Evolutionary conservation across 1,284 basidiomycete species (phyloP).

Genomic region (Apiotrichum siamense): DNA sequence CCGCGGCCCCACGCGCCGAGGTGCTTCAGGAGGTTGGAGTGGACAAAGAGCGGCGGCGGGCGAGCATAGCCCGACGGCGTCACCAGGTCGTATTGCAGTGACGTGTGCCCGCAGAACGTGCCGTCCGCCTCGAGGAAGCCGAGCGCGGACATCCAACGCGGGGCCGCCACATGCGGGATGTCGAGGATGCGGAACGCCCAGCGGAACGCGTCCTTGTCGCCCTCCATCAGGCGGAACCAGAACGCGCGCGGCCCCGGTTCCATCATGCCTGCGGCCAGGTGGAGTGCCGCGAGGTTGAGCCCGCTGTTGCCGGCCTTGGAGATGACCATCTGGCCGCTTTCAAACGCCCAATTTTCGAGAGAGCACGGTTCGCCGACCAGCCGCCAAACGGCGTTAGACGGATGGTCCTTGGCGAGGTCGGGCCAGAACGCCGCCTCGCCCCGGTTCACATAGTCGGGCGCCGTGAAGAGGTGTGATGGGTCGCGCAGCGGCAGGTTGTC

Average conservation of each 20-base stretch:
- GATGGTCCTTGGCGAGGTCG: constrained; percentile 50
- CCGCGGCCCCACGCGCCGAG: constrained; percentile 15
- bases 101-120: constrained; percentile 49
- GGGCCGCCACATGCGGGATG: constrained; percentile 40
- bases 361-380: constrained; percentile 47
- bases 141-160: constrained; percentile 47
- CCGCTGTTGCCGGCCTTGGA: constrained; percentile 50
- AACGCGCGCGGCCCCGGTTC: constrained; percentile 37
- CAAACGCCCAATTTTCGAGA: constrained; percentile 41
- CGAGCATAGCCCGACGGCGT: constrained; percentile 20
- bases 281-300: constrained; percentile 50
- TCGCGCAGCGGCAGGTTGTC: constrained; percentile 50
- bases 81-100: constrained; percentile 42
- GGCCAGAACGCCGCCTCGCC: constrained; percentile 51
- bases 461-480: constrained; percentile 47
- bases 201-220: constrained; percentile 49
- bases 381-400: constrained; percentile 52
- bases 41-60: constrained; percentile 38
- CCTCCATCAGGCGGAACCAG: constrained; percentile 49
- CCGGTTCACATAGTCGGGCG: constrained; percentile 37
- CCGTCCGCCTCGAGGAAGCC: constrained; percentile 36
- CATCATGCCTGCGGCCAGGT: constrained; percentile 41
- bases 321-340: constrained; percentile 50
- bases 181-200: constrained; percentile 49
- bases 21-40: constrained; percentile 51